A percentile compares a stretch with the other conserved stretches of the same genome.
Evolutionary conservation across 2,329 filamentous ascomycete species (phyloP).

Genomic region (Bretziella fagacearum): DNA sequence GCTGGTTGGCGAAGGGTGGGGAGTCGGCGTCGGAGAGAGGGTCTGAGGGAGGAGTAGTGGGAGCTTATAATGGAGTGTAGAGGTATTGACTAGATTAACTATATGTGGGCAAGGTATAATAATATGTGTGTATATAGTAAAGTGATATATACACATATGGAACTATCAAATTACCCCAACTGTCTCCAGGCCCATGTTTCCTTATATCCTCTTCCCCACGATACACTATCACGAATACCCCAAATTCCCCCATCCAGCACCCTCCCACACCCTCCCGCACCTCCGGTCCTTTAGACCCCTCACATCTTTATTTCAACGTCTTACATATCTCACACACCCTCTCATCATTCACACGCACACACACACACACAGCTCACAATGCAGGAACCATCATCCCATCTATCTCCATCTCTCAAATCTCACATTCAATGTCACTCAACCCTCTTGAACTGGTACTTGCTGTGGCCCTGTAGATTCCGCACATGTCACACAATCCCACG

Average conservation of each 20-base stretch:
- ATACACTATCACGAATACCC: too few species aligned
- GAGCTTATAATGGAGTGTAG: not conserved
- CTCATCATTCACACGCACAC: not conserved
- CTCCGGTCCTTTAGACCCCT: not conserved
- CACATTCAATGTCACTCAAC: not conserved
- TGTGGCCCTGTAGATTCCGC: not conserved
- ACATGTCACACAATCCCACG: not conserved
- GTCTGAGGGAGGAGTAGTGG: not conserved
- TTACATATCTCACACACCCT: too few species aligned
- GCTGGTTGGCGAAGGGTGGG: not conserved
- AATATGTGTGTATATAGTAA: not conserved
- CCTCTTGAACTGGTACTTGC: too few species aligned
- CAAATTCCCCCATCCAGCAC: not conserved
- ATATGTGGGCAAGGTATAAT: not conserved
- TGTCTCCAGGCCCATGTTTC: not conserved
- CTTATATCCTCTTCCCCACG: not conserved
- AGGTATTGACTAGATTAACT: not conserved
- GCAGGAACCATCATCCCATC: not conserved
- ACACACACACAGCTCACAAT: not conserved
- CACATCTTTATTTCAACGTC: not conserved
- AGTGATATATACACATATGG: too few species aligned
- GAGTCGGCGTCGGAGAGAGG: not conserved
- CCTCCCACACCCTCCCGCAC: not conserved
- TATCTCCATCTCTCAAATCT: constrained; percentile 1
- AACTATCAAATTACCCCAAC: not conserved